Evolutionary conservation across 2,329 filamentous ascomycete genomes (phyloP), one percentile per base, ranked within the genome.

Genomic region (Aaosphaeria pasadenensis): DNA sequence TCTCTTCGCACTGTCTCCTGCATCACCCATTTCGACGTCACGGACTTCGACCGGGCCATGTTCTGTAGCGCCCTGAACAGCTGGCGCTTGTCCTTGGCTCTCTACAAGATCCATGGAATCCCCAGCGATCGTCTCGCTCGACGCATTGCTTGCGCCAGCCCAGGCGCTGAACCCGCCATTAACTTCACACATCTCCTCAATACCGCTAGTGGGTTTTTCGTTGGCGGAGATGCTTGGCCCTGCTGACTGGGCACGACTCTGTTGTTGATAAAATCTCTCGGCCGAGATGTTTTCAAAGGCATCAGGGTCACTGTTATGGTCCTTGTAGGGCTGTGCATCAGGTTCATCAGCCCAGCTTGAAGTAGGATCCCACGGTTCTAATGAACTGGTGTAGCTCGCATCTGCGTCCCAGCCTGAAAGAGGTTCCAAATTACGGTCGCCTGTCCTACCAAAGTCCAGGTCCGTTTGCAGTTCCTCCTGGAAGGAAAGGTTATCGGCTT

Each of bases 401-500:
- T 9, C 42, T 6, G 52, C 48, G 5, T 56, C 46, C 64, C 63
- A 66, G 9, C 49, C 49, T 7, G 52, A 58, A 11, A 32, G 33
- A 11, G 17, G 32, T n/a, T 44, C 24, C 31, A 39, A n/a, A 36
- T 36, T n/a, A 9, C 33, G n/a, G 4, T 36, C 33, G n/a, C 33
- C 33, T 36, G n/a, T 36, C n/a, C 7, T n/a, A 9, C n/a, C n/a
- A n/a, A 36, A n/a, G 2, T n/a, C 33, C n/a, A 9, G 33, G 33
- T 36, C 33, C 9, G 33, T n/a, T 35, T 43, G 30, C n/a, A 70
- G 29, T 29, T 71, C 64, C 32, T 67, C 55, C 28, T 62, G 39
- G 45, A 71, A 70, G n/a, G 47, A 53, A 3, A 60, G 55, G 42
- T 79, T 80, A 54, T 82, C 79, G 39, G 63, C 64, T 32, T 74